phyloP scores from a whole-genome alignment of 2,329 filamentous ascomycete species.

The Dactylellina cionopaga region DNA sequence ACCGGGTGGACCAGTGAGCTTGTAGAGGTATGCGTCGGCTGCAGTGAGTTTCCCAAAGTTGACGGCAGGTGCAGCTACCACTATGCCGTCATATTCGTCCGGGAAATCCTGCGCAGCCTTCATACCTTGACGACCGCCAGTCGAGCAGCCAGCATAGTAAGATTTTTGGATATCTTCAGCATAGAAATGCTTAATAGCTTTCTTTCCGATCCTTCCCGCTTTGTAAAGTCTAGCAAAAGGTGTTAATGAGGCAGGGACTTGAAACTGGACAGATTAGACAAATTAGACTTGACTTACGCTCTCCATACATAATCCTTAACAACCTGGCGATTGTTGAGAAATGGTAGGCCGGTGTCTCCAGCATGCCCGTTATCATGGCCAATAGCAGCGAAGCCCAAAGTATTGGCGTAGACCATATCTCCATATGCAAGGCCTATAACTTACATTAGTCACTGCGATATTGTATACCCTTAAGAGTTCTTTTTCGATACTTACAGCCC shows the following conservation, averaged over 20 bases:
- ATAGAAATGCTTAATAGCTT: conserved; percentile 29
- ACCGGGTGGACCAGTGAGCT: conserved; percentile 57
- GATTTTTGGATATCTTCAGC: conserved; percentile 58
- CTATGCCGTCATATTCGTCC: conserved; percentile 65
- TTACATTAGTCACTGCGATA: too few relatives aligned
- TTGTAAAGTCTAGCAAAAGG: too few relatives aligned
- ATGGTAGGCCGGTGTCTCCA: conserved; percentile 32
- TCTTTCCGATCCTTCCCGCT: conserved; percentile 22
- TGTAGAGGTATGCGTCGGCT: conserved; percentile 15
- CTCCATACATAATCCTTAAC: conserved; percentile 45
- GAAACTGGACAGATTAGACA: too few relatives aligned
- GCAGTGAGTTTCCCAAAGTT: conserved; percentile 62
- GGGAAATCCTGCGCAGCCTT: conserved; percentile 64
- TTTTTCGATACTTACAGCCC: conserved; percentile 43
- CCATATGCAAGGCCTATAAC: conserved; percentile 28
- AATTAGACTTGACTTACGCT: conserved; percentile 26
- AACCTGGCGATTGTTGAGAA: conserved; percentile 41
- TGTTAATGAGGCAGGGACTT: too few relatives aligned
- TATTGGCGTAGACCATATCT: conserved; percentile 25
- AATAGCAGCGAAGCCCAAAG: conserved; percentile 37
- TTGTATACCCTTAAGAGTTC: too few relatives aligned
- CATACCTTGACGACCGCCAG: conserved; percentile 64
- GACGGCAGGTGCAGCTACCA: conserved; percentile 62
- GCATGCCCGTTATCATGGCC: conserved; percentile 51
- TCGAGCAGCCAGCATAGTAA: conserved; percentile 65